Percentiles rank a stretch among this genome's conserved stretches.
These are phyloP conservation scores for Syzygium malaccense DNA, from an alignment of 441 rosid genomes.

Conservation along the genomic window DNA sequence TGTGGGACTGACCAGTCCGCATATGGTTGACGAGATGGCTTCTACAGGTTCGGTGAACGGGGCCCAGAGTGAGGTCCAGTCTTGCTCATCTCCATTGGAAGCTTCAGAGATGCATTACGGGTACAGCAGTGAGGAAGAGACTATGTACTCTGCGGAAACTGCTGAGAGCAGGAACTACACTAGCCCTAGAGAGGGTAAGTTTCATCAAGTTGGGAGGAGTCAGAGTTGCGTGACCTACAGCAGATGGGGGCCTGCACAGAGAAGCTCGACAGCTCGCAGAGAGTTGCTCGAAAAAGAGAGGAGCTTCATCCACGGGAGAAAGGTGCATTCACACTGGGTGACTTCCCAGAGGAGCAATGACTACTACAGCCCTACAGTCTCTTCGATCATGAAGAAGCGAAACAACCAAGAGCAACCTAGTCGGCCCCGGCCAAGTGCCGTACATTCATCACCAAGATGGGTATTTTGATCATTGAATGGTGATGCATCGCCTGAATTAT, in stretches of 20 bases:
- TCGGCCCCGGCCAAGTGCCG: constrained; percentile 36
- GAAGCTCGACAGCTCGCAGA: constrained; percentile 39
- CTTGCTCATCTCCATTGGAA: constrained; percentile 61
- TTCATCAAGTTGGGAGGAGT: constrained; percentile 79
- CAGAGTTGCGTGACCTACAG: constrained; percentile 79
- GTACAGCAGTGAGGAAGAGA: constrained; percentile 83
- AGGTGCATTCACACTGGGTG: constrained; percentile 67
- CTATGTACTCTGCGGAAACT: constrained; percentile 98
- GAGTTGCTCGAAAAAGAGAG: constrained; percentile 62
- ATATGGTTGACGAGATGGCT: constrained; percentile 40
- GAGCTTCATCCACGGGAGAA: constrained; percentile 68
- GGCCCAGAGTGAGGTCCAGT: constrained; percentile 57
- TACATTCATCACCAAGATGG: constrained; percentile 85
- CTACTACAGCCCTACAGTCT: constrained; percentile 83
- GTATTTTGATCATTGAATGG: constrained; percentile 35
- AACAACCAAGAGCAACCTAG: constrained; percentile 38
- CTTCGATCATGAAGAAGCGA: constrained; percentile 87
- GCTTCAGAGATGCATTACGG: constrained; percentile 49
- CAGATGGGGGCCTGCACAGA: constrained; percentile 60
- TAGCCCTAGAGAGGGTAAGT: constrained; percentile 60
- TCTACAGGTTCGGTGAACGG: constrained; percentile 71
- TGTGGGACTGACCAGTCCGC: constrained; percentile 7
- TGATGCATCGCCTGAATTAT: constrained; percentile 4
- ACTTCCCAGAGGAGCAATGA: constrained; percentile 90
- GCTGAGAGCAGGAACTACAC: constrained; percentile 93